Percentiles rank a stretch among this genome's conserved stretches.
Conservation (phyloP, 2,329 filamentous ascomycete species). For the Cryphonectria carpinicola region DNA sequence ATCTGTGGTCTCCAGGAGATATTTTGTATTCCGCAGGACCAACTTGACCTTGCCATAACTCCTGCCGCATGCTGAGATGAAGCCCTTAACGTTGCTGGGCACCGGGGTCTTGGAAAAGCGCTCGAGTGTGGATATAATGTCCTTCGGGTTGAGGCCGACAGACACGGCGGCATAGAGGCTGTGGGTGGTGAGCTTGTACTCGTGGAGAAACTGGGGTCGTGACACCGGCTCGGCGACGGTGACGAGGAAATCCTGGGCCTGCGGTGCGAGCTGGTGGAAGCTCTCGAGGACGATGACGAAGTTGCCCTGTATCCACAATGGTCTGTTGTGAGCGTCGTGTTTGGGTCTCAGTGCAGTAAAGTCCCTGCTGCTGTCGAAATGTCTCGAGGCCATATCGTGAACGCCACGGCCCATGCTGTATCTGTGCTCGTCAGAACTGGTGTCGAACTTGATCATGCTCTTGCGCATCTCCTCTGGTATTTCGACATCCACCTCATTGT, state of each 20-base stretch:
- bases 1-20: constrained; percentile 89
- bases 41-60: constrained; percentile 93
- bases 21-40: constrained; percentile 88
- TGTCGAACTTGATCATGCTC: constrained; percentile 63
- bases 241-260: constrained; percentile 90
- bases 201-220: constrained; percentile 85
- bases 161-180: constrained; percentile 92
- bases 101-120: constrained; percentile 85
- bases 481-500: constrained; percentile 56
- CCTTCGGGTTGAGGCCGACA: constrained; percentile 79
- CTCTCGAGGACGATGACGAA: constrained; percentile 85
- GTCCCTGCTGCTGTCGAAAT: constrained; percentile 53
- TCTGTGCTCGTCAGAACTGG: constrained; percentile 50
- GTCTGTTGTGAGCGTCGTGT: constrained; percentile 84
- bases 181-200: constrained; percentile 87
- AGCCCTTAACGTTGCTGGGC: constrained; percentile 74
- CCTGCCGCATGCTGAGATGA: constrained; percentile 79
- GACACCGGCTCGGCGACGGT: constrained; percentile 91
- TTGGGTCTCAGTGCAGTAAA: constrained; percentile 84
- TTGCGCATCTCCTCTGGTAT: constrained; percentile 59
- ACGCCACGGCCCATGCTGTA: constrained; percentile 24
- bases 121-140: constrained; percentile 86
- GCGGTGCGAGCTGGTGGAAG: constrained; percentile 82
- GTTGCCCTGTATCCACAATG: constrained; percentile 80
- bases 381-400: constrained; percentile 37